phyloP scores from a whole-genome alignment of 2,329 filamentous ascomycete genomes.

The Orbilia ellipsospora region DNA sequence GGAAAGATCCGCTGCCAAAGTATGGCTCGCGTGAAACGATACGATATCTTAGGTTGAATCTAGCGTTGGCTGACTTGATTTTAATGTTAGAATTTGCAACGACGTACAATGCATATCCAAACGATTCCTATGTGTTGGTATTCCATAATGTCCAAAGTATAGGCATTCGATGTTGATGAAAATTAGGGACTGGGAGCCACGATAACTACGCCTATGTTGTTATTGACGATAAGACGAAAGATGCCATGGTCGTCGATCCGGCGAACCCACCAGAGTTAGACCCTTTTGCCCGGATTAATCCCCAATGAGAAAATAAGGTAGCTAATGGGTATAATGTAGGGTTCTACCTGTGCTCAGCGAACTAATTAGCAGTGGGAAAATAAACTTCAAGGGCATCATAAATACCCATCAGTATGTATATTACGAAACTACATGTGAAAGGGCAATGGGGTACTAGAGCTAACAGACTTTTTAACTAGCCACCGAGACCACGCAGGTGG shows the following conservation, averaged over 20 bases:
- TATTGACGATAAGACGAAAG: slow-evolving; percentile 79
- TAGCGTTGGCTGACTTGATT: slow-evolving; percentile 9
- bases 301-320: neutral
- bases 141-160: neutral
- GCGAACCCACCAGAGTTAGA: slow-evolving; percentile 80
- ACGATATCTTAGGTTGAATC: neutral
- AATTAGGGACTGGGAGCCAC: slow-evolving; percentile 76
- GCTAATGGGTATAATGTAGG: slow-evolving; percentile 61
- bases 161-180: slow-evolving; percentile 9
- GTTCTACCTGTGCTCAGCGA: slow-evolving; percentile 76
- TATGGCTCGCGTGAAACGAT: slow-evolving; percentile 4
- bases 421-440: neutral
- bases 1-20: slow-evolving; percentile 1
- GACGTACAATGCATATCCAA: slow-evolving; percentile 81
- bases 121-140: slow-evolving; percentile 87
- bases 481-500: slow-evolving; percentile 96
- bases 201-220: slow-evolving; percentile 90
- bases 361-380: slow-evolving; percentile 75
- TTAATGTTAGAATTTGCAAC: slow-evolving; percentile 60
- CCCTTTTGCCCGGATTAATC: neutral
- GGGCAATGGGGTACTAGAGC: neutral
- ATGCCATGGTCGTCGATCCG: slow-evolving; percentile 82
- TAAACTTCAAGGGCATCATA: slow-evolving; percentile 88
- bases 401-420: slow-evolving; percentile 91
- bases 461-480: slow-evolving; percentile 65